Evolutionary conservation across 441 rosid species (phyloP), one percentile per base, ranked within the genome.

Genomic region (Brassica balearica): DNA sequence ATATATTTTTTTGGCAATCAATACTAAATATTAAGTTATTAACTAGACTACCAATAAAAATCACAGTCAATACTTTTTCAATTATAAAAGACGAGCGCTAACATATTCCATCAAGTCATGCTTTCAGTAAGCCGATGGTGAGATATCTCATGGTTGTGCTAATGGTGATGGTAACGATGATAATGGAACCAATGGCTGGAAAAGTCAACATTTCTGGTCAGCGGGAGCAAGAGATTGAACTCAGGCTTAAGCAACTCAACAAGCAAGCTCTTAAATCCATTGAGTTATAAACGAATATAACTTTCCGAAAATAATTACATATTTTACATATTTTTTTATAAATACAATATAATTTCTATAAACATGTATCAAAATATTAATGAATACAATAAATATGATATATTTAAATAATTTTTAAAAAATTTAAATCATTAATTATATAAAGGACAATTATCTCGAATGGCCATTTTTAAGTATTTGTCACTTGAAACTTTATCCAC

Each of bases 211-310:
- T 8, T 17, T 65, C 69, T 8, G 48, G 51, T 65, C 27, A 65
- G 43, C 69, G 69, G 8, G 6, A 65, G 3, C 69, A 65, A 36
- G 69, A 34, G 14, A 65, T 17, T 65, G 69, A 65, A 65, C 69
- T 65, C 51, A 65, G 20, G 27, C 51, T 65, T 11, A 65, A 65
- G 51, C 69, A 65, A 65, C 51, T 65, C 69, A 65, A 65, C 51
- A 65, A 65, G 12, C 51, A 34, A 65, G 14, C 68, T 34, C 23
- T 65, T 65, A 65, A 15, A 65, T 14, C 68, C 46, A 32, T 34
- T 12, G 48, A 65, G 51, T 48, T 65, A 64, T 64, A 20, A 20
- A 58, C 63, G 11, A 64, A 8, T 3, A 64, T 64, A 34, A 25
- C 9, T 60, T 11, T 60, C 17, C 4, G 65, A 61, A 61, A 46